phyloP scores from a whole-genome alignment of 2,329 filamentous ascomycete species.

The Ceratocystis harringtonii region DNA sequence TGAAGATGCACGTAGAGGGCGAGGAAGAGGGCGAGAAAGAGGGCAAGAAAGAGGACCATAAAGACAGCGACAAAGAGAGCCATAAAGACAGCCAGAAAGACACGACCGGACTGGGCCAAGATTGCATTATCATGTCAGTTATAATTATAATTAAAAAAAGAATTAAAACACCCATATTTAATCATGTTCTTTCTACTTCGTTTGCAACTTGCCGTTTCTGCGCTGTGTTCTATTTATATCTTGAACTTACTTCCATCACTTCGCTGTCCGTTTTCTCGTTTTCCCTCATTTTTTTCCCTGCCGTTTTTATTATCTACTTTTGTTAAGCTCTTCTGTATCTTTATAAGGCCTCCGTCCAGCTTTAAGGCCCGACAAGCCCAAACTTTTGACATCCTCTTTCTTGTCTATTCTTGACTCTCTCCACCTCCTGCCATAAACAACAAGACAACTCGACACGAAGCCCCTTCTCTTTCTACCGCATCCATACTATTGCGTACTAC shows the following conservation, averaged over 20 bases:
- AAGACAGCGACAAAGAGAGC: too few relatives aligned
- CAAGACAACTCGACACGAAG: not conserved
- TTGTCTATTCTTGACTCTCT: not conserved
- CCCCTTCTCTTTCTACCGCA: not conserved
- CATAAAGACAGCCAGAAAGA: not conserved
- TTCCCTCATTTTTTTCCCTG: not conserved
- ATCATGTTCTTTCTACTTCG: too few relatives aligned
- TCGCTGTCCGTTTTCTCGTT: not conserved
- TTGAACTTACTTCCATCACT: not conserved
- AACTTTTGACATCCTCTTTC: not conserved
- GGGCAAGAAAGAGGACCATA: not conserved
- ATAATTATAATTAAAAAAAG: too few relatives aligned
- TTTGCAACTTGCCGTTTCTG: not conserved
- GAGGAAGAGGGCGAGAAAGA: not conserved
- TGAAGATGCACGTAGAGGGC: too few relatives aligned
- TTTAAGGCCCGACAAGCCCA: not conserved
- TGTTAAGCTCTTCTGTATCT: not conserved
- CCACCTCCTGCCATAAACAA: not conserved
- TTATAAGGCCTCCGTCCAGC: conserved; percentile 1
- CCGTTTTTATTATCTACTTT: not conserved
- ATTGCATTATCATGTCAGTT: not conserved
- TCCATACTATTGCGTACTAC: too few relatives aligned
- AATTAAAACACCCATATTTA: too few relatives aligned
- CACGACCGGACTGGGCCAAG: too few relatives aligned
- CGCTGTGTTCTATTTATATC: not conserved